Base-by-base conservation (phyloP, 2,329 filamentous ascomycete genomes). In the Immersiporthe knoxdaviesiana region DNA sequence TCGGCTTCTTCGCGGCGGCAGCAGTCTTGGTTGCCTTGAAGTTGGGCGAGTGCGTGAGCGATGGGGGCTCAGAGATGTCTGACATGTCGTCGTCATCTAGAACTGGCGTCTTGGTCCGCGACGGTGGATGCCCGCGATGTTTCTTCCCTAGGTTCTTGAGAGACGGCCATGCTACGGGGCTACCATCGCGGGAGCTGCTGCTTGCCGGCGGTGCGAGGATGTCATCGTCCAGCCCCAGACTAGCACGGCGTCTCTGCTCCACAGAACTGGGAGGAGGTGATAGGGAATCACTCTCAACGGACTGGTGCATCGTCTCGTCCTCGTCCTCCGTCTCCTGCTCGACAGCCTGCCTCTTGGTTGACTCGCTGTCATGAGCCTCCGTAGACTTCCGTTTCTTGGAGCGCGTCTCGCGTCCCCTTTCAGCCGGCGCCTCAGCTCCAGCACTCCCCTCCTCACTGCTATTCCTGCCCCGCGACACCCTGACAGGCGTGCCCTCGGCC, bases 1-100 rank as follows among this genome's bases (percentile, higher is more conserved):
- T 81, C 61, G 76, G 76, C 44, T 78, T 71, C 73, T 72, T 68
- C 67, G 65, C 68, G 59, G 70, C 44, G 39, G 39, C 41, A 37
- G 24, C 63, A 14, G 64, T 62, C 47, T 72, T 59, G 69, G 67
- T 21, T 1, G 78, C 75, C 11, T 73, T 77, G 70, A 81, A 84
- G 73, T 90, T 90, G 41, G 89, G 89, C 0, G 89, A 91, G 74
- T 91, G 88, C 4, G 88, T 91, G 4, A 91, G 80, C 0, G 89
- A 90, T 0, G 89, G 89, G 0, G 88, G 89, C 2, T 88, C 90
- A 1, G 89, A 90, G 14, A 87, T 79, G 60, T 88, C 84, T 0
- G 86, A 88, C n/a, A 80, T 72, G 71, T 82, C 78, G 71, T 82
- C 78, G 59, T 81, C 81, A 32, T 81, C 76, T 10, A 75, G 75